A percentile compares a stretch with the other conserved stretches of the same genome.
These are phyloP conservation scores for Calocera viscosa DNA, from an alignment of 768 basidiomycete species.

Conservation along the genomic window DNA sequence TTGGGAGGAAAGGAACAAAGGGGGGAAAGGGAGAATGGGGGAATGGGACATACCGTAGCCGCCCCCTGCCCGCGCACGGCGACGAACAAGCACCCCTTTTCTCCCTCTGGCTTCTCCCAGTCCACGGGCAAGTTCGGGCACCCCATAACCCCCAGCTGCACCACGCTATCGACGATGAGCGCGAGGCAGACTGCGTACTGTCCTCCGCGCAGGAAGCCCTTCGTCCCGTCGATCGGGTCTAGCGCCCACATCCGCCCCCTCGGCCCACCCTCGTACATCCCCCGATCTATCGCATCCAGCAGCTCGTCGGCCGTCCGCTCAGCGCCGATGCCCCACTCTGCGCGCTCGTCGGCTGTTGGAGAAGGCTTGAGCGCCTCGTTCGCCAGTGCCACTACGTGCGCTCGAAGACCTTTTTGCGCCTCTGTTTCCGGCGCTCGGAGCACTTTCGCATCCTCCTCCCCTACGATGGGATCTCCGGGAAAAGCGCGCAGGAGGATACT, in stretches of 20 bases:
- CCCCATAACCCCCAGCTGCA: constrained; percentile 75
- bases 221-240: constrained; percentile 86
- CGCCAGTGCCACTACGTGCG: constrained; percentile 67
- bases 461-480: constrained; percentile 78
- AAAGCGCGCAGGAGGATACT: constrained; percentile 65
- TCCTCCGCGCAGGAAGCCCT: constrained; percentile 81
- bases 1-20: too few species aligned
- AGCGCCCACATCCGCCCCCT: constrained; percentile 76
- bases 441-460: constrained; percentile 85
- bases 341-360: constrained; percentile 43
- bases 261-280: constrained; percentile 57
- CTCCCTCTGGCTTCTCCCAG: constrained; percentile 39
- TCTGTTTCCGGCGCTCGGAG: constrained; percentile 37
- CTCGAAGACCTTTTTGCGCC: constrained; percentile 36
- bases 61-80: constrained; percentile 81
- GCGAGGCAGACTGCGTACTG: constrained; percentile 90
- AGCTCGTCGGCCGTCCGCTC: constrained; percentile 44
- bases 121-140: constrained; percentile 80
- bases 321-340: constrained; percentile 62
- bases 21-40: constrained; percentile 1
- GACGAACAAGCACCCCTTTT: constrained; percentile 70
- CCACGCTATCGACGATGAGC: constrained; percentile 62
- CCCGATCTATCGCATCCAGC: constrained; percentile 78
- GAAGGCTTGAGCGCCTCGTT: constrained; percentile 58
- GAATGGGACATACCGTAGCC: constrained; percentile 39